phyloP scores from a whole-genome alignment of 768 basidiomycete species.

The Aureoboletus auriporus region DNA sequence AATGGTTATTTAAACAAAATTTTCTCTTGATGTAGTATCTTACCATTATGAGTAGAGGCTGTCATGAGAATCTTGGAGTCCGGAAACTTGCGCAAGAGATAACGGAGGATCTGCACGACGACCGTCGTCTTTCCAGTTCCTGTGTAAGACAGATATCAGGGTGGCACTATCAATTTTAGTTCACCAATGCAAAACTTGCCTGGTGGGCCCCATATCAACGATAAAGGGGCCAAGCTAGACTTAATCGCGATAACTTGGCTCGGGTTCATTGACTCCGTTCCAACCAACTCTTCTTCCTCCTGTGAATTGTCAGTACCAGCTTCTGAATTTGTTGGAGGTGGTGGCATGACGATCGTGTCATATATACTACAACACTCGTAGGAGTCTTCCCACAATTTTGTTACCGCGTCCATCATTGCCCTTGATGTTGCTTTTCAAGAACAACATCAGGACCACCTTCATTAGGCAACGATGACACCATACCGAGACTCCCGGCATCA shows the following conservation, averaged over 20 bases:
- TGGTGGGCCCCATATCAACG: constrained; percentile 69
- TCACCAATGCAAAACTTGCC: constrained; percentile 30
- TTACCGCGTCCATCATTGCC: constrained; percentile 64
- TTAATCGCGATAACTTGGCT: constrained; percentile 52
- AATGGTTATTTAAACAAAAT: no score
- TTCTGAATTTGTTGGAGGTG: constrained; percentile 18
- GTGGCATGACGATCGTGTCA: constrained; percentile 38
- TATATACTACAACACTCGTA: constrained; percentile 47
- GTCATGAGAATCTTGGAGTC: constrained; percentile 59
- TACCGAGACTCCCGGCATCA: constrained; percentile 56
- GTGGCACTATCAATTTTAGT: neutral
- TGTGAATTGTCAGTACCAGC: neutral
- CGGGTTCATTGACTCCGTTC: constrained; percentile 38
- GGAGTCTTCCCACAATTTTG: constrained; percentile 41
- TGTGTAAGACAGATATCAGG: constrained; percentile 15
- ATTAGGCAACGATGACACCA: constrained; percentile 11
- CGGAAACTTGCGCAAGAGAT: constrained; percentile 32
- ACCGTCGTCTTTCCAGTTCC: constrained; percentile 74
- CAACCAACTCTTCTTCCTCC: constrained; percentile 10
- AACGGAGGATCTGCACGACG: constrained; percentile 55
- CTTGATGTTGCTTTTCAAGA: constrained; percentile 48
- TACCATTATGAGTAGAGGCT: constrained; percentile 68
- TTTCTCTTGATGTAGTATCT: neutral
- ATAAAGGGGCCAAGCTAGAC: constrained; percentile 41
- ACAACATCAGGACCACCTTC: constrained; percentile 1